Evolutionary conservation across 441 rosid genomes (phyloP), one percentile per base, ranked within the genome.

Genomic region (Mallotus japonicus): DNA sequence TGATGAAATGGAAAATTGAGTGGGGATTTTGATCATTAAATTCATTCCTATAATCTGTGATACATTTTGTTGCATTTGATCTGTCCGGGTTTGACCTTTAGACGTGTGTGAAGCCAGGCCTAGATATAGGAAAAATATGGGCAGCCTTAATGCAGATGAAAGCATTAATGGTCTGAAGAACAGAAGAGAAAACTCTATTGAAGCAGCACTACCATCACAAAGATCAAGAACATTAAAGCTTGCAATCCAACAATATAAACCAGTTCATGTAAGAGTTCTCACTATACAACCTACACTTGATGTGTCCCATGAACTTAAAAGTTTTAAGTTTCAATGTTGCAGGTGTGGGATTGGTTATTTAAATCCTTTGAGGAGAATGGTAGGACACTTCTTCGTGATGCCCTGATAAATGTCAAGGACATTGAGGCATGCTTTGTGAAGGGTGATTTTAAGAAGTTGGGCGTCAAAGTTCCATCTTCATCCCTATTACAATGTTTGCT

Each of bases 301-400:
- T 24, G 28, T 19, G 64, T 24, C 5, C 61, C 20, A 0, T 11
- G 32, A 51, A 57, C 57, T 63, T 24, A 44, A 53, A 37, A 40
- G 54, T 63, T 72, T 28, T 60, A 20, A 66, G 19, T 19, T 53
- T 24, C 51, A 8, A 69, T 72, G 54, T 50, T 22, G 63, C 81
- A 93, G 98, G 92, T 90, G 6, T 90, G 95, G 97, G 97, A 90
- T 75, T 92, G 95, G 96, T 73, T 94, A 71, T 94, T 92, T 75
- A 90, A 86, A 85, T 85, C 95, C 1, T 94, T 90, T 53, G 96
- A 92, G 75, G 95, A 88, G 74, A 88, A 88, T 37, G 96, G 96
- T 14, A 75, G 89, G 83, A 84, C 84, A 77, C 87, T 90, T 34
- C 80, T 89, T 51, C 85, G 81, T 2, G 93, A 90, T 54, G 89